A percentile compares a stretch with the other conserved stretches of the same genome.
These are phyloP conservation scores for Exserohilum turcica DNA, from an alignment of 2,329 filamentous ascomycete genomes.

Conservation along the genomic window DNA sequence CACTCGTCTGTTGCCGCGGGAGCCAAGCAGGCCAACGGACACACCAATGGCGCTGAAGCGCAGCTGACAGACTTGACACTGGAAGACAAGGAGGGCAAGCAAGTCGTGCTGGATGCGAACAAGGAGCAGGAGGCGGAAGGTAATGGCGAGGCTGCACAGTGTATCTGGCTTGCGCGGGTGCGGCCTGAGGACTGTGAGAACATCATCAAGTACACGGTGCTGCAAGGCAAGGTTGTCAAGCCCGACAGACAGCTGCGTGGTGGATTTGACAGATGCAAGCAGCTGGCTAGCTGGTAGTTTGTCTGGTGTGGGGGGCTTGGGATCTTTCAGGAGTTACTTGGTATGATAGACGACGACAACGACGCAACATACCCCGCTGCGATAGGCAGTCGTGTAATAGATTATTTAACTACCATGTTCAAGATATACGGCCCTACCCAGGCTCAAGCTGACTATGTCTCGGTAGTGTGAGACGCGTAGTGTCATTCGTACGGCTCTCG, in stretches of 20 bases:
- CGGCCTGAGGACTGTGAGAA: slow-evolving; percentile 91
- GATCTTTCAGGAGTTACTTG: neutral
- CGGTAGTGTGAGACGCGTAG: too few relatives aligned
- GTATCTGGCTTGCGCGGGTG: slow-evolving; percentile 89
- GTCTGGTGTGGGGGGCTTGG: neutral
- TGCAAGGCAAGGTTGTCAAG: slow-evolving; percentile 94
- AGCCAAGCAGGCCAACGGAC: slow-evolving; percentile 23
- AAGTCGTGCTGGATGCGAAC: slow-evolving; percentile 40
- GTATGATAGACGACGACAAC: neutral
- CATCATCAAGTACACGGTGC: slow-evolving; percentile 82
- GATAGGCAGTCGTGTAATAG: neutral
- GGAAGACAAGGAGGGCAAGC: slow-evolving; percentile 45
- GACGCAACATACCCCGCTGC: neutral
- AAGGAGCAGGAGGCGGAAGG: slow-evolving; percentile 47
- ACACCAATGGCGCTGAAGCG: slow-evolving; percentile 38
- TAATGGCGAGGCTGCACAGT: slow-evolving; percentile 69
- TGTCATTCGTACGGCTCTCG: too few relatives aligned
- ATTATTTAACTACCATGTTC: neutral
- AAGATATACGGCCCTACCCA: neutral
- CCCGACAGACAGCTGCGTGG: slow-evolving; percentile 82
- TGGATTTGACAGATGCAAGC: slow-evolving; percentile 83
- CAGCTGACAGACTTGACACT: slow-evolving; percentile 48
- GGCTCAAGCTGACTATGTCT: too few relatives aligned
- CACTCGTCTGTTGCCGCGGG: slow-evolving; percentile 47
- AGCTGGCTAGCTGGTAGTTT: slow-evolving; percentile 81